Evolutionary conservation across 1,284 basidiomycete species (phyloP).

Genomic region (Fomitopsis palustris): DNA sequence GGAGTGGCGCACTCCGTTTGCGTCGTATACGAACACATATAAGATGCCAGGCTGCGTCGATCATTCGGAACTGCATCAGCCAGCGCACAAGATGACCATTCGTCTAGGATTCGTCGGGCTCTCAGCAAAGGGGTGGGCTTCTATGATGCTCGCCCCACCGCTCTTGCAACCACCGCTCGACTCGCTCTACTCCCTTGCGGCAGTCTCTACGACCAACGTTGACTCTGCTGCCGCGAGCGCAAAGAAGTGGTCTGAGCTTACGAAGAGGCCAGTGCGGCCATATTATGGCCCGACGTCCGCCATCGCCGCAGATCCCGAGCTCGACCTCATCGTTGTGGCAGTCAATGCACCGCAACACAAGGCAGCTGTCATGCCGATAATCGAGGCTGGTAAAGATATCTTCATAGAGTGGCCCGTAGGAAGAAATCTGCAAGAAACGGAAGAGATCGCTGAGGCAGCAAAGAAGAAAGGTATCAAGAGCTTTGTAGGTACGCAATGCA

Average conservation of each 20-base stretch:
- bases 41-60: no score
- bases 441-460: slow-evolving; percentile 30
- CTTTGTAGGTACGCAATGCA: slow-evolving; percentile 32
- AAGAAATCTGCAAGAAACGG: slow-evolving; percentile 24
- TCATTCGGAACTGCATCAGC: no score
- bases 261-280: slow-evolving; percentile 21
- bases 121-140: slow-evolving; percentile 31
- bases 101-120: slow-evolving; percentile 33
- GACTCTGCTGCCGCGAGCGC: slow-evolving; percentile 21
- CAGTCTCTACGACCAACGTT: slow-evolving; percentile 26
- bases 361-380: slow-evolving; percentile 25
- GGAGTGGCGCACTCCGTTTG: no score
- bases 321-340: slow-evolving; percentile 34
- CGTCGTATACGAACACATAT: no score
- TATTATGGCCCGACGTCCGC: slow-evolving; percentile 25
- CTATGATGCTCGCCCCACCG: slow-evolving; percentile 21
- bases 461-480: slow-evolving; percentile 28
- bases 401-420: slow-evolving; percentile 41
- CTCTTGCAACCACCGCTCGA: slow-evolving; percentile 17
- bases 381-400: slow-evolving; percentile 34
- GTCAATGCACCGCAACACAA: slow-evolving; percentile 30
- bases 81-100: slow-evolving; percentile 15
- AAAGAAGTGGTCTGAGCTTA: slow-evolving; percentile 18
- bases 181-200: slow-evolving; percentile 22
- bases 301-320: slow-evolving; percentile 31